phyloP scores from a whole-genome alignment of 768 basidiomycete species.

The Boletus eberwhitei region DNA sequence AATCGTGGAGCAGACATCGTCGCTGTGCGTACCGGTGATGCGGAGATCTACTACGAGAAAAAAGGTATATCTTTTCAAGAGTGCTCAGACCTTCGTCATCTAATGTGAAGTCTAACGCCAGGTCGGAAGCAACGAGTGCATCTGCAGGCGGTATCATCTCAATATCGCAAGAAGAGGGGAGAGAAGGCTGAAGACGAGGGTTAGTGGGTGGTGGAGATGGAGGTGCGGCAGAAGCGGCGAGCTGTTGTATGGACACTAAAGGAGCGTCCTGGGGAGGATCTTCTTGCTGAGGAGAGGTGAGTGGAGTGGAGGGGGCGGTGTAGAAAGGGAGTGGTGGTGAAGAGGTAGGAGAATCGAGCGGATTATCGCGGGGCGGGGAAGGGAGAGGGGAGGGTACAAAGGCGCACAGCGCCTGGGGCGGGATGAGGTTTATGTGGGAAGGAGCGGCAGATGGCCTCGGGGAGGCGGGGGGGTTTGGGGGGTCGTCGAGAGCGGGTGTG shows the following conservation, averaged over 20 bases:
- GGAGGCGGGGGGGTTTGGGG: constrained; percentile 5
- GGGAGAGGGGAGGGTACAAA: constrained; percentile 31
- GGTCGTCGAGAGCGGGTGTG: constrained; percentile 16
- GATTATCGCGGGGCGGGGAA: constrained; percentile 35
- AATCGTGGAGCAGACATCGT: neutral
- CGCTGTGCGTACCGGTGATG: constrained; percentile 46
- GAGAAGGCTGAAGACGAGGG: constrained; percentile 18
- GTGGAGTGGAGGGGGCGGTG: constrained; percentile 48
- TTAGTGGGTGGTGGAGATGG: constrained; percentile 26
- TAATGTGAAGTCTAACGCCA: constrained; percentile 40
- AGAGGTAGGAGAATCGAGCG: constrained; percentile 35
- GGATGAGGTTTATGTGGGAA: constrained; percentile 34
- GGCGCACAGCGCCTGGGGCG: constrained; percentile 32
- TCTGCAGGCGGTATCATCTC: constrained; percentile 29
- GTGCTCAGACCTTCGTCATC: constrained; percentile 82
- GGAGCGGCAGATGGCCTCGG: constrained; percentile 24
- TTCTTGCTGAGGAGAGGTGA: constrained; percentile 40
- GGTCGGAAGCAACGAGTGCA: constrained; percentile 26
- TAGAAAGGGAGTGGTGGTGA: constrained; percentile 42
- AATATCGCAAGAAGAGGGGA: constrained; percentile 25
- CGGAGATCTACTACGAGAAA: constrained; percentile 70
- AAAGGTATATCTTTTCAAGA: constrained; percentile 90
- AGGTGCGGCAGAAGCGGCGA: constrained; percentile 18
- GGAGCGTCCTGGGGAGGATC: constrained; percentile 25
- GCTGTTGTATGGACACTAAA: constrained; percentile 16